Base-by-base conservation (phyloP, 768 basidiomycete species). In the Mycena sanguinolenta region DNA sequence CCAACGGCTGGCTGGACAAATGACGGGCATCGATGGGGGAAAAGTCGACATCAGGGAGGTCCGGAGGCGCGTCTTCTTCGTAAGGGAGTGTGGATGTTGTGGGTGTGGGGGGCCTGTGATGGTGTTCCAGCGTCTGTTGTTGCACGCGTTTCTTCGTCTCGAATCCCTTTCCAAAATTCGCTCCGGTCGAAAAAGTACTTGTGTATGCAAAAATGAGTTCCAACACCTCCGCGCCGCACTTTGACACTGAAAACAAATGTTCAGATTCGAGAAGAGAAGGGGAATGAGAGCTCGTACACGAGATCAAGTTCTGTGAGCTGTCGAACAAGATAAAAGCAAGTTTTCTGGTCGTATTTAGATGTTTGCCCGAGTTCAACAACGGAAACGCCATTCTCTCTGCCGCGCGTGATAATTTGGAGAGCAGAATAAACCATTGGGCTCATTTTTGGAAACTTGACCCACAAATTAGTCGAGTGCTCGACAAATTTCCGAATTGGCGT, bases 291-390 rank as follows among this genome's bases (percentile, higher is more conserved):
- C 32, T 73, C 91, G 62, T 84, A 93, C 93, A 96, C 88, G 46
- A 94, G 83, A 75, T 88, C 90, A 62, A 97, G 83, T 60, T 91
- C 90, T 3, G 91, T 84, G 21, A 97, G 83, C 73, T 94, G 90
- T 73, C 90, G 89, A 66, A 95, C 88, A 67, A 95, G 88, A 80
- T 97, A 96, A 78, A 94, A 95, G 72, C 94, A 94, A 2, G 93
- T 93, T 80, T 96, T 96, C 77, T 94, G 94, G 76, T 96, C 95
- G 75, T 97, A 95, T 58, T 88, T 89, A 13, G 95, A 91, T 75
- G 88, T 85, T 73, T 89, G 89, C 28, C 93, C 93, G 17, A 97
- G 85, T 36, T 93, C 88, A 16, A 95, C 89, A 54, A 93, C 91
- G 9, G 93, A 92, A 19, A 94, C 87, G 14, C 95, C 95, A 23